phyloP scores from a whole-genome alignment of 73 alveolate species.

The Diophrys sp. region DNA sequence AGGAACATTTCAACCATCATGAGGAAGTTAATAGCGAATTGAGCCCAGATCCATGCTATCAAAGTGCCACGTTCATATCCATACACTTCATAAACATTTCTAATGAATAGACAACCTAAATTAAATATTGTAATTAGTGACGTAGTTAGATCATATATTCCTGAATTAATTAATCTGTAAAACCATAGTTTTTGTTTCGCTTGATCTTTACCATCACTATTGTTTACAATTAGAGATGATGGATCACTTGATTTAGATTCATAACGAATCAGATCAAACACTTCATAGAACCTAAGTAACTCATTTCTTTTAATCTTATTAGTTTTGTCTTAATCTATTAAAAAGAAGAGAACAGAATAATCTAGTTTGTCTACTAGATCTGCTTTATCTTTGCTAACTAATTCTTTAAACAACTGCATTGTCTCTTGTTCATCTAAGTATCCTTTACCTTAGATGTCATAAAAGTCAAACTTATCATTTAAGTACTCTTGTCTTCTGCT shows the following conservation, averaged over 20 bases:
- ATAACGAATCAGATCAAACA: neutral
- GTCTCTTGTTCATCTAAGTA: conserved; percentile 20
- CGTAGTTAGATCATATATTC: neutral
- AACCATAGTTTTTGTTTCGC: neutral
- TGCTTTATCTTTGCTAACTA: neutral
- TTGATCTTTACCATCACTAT: neutral
- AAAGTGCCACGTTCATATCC: neutral
- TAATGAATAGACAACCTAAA: neutral
- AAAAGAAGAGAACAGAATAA: neutral
- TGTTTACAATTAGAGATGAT: neutral
- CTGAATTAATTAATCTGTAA: neutral
- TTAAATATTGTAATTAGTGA: neutral
- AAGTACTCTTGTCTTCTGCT: conserved; percentile 13
- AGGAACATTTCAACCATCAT: conserved; percentile 4
- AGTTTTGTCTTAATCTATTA: neutral
- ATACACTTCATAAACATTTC: neutral
- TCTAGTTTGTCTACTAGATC: neutral
- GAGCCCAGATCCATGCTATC: neutral
- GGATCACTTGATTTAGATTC: neutral
- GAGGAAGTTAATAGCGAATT: conserved; percentile 1
- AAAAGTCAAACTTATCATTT: conserved; percentile 9
- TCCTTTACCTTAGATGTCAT: conserved; percentile 3
- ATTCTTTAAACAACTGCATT: neutral
- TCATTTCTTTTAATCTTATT: neutral
- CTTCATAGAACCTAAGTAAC: conserved; percentile 2